Evolutionary conservation across 768 basidiomycete species (phyloP).

Genomic region (Clitopilus hobsonii): DNA sequence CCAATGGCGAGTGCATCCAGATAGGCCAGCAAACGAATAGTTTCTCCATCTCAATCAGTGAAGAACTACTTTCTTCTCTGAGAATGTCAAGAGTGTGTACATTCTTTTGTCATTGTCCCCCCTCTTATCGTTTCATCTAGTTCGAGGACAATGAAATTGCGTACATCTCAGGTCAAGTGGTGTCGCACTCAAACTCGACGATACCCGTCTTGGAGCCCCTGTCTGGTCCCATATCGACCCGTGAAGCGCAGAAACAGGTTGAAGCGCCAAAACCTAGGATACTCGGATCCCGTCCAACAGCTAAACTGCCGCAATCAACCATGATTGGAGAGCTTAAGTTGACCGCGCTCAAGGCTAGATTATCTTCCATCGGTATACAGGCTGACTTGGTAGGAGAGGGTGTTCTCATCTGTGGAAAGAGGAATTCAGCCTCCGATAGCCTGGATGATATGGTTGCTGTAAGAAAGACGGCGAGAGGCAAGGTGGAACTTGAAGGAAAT

Average conservation of each 20-base stretch:
- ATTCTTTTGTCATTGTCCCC: not conserved
- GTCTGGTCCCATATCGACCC: slow-evolving; percentile 22
- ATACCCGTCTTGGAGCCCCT: slow-evolving; percentile 84
- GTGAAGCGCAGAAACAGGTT: slow-evolving; percentile 15
- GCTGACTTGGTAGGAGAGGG: slow-evolving; percentile 98
- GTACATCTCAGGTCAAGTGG: slow-evolving; percentile 85
- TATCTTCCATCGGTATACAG: slow-evolving; percentile 71
- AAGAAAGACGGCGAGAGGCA: slow-evolving; percentile 78
- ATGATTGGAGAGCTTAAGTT: slow-evolving; percentile 98
- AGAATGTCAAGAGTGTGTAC: slow-evolving; percentile 80
- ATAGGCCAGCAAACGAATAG: slow-evolving; percentile 96
- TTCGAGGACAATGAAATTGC: slow-evolving; percentile 98
- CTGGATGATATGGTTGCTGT: slow-evolving; percentile 78
- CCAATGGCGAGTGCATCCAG: slow-evolving; percentile 69
- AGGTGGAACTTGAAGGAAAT: slow-evolving; percentile 85
- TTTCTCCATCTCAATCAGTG: slow-evolving; percentile 92
- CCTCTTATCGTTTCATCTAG: slow-evolving; percentile 39
- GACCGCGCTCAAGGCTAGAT: slow-evolving; percentile 78
- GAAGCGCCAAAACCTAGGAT: slow-evolving; percentile 31
- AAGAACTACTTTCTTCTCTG: slow-evolving; percentile 73
- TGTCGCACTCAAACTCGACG: slow-evolving; percentile 79
- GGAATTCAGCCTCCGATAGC: slow-evolving; percentile 32
- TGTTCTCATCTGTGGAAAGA: slow-evolving; percentile 80
- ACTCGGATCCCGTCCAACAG: slow-evolving; percentile 63
- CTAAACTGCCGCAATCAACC: slow-evolving; percentile 77